These are phyloP conservation scores for Micractinium conductrix DNA, from an alignment of 139 green algal genomes.

Conservation along the genomic window DNA sequence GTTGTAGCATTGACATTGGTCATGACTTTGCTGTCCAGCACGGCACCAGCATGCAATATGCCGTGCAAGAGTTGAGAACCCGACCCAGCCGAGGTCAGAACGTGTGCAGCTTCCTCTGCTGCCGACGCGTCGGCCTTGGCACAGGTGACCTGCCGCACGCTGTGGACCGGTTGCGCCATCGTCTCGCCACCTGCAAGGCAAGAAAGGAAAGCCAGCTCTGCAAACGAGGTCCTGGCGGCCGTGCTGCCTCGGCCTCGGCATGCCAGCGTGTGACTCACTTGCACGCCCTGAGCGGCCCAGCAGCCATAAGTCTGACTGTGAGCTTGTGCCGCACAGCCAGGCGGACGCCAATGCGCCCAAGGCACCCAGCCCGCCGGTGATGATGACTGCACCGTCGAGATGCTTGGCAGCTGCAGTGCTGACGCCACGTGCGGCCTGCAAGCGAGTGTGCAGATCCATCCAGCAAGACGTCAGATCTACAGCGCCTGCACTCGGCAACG, in stretches of 20 bases:
- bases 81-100: no score
- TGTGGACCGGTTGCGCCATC: not conserved
- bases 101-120: constrained; percentile 32
- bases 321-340: constrained; percentile 58
- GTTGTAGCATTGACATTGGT: constrained; percentile 28
- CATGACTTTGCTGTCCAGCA: constrained; percentile 51
- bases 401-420: not conserved
- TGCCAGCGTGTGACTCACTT: constrained; percentile 3
- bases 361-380: constrained; percentile 56
- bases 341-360: constrained; percentile 58
- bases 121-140: constrained; percentile 31
- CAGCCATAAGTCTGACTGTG: constrained; percentile 27
- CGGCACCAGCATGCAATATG: constrained; percentile 48
- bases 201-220: not conserved
- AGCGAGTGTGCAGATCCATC: not conserved
- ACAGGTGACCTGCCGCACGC: not conserved
- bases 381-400: constrained; percentile 10
- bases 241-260: not conserved
- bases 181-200: constrained; percentile 6
- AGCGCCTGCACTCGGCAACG: no score
- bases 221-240: no score
- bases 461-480: no score
- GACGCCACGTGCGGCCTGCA: not conserved
- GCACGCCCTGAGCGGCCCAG: constrained; percentile 47
- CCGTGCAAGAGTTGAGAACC: no score